Conservation (phyloP, 2,329 filamentous ascomycete genomes). For the Gnomoniopsis smithogilvyi region DNA sequence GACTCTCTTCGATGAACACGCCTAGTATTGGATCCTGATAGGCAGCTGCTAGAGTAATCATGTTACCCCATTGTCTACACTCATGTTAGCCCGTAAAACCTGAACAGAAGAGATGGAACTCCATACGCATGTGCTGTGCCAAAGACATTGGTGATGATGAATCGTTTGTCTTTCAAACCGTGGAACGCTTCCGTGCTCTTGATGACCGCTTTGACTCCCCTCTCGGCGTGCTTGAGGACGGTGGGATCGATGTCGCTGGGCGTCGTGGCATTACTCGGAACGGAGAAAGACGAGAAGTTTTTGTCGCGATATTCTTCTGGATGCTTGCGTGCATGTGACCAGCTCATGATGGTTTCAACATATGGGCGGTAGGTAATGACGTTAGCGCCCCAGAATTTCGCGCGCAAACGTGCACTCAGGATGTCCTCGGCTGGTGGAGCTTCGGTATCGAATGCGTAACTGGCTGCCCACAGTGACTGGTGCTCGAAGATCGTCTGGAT, state of each 20-base stretch:
- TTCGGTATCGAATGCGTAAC: conserved; percentile 58
- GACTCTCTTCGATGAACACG: conserved; percentile 51
- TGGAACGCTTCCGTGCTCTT: conserved; percentile 83
- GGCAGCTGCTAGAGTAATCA: conserved; percentile 83
- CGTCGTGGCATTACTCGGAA: conserved; percentile 34
- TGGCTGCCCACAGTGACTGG: conserved; percentile 43
- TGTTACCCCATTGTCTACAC: conserved; percentile 88
- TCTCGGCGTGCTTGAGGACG: conserved; percentile 52
- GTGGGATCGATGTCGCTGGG: conserved; percentile 39
- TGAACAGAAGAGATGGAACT: background rate
- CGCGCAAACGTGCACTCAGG: conserved; percentile 77
- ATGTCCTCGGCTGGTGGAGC: conserved; percentile 74
- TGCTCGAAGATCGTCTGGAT: conserved; percentile 23
- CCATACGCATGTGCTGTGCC: conserved; percentile 94
- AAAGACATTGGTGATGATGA: conserved; percentile 93
- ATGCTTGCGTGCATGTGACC: conserved; percentile 31
- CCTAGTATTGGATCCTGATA: conserved; percentile 64
- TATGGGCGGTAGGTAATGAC: conserved; percentile 88
- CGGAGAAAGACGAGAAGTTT: background rate
- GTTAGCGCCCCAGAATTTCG: conserved; percentile 90
- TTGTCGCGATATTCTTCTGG: conserved; percentile 10
- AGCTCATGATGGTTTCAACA: conserved; percentile 53
- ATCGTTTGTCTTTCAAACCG: conserved; percentile 57
- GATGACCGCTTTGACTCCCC: conserved; percentile 72
- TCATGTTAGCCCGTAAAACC: conserved; percentile 1